Percentiles rank a stretch among this genome's conserved stretches.
Evolutionary conservation across 371 early-diverging fungal genomes (phyloP).

Genomic region (Lichtheimia hyalospora): DNA sequence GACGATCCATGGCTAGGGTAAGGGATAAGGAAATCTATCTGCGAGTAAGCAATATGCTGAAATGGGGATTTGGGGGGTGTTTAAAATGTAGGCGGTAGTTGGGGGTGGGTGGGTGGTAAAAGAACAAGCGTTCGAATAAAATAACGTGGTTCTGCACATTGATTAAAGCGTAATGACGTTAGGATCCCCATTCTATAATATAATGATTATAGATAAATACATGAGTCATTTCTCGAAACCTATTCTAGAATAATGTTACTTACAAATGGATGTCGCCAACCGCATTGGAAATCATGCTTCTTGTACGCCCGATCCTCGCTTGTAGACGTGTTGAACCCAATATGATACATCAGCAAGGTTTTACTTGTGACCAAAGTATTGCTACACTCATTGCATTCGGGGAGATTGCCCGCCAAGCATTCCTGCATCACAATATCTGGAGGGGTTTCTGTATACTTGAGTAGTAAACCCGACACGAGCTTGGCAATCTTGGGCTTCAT

Average conservation of each 20-base stretch:
- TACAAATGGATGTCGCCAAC: conserved; percentile 70
- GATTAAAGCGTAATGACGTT: conserved; percentile 24
- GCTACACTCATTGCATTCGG: conserved; percentile 41
- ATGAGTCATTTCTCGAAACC: not conserved
- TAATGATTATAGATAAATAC: not conserved
- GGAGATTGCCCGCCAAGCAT: conserved; percentile 53
- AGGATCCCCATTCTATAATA: conserved; percentile 27
- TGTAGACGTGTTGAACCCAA: conserved; percentile 65
- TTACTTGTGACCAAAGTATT: conserved; percentile 55
- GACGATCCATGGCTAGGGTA: too few species aligned
- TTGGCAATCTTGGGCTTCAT: conserved; percentile 51
- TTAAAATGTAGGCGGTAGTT: too few species aligned
- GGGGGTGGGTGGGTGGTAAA: too few species aligned
- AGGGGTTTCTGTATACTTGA: conserved; percentile 39
- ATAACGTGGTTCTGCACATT: too few species aligned
- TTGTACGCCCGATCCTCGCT: conserved; percentile 55
- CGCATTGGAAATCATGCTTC: conserved; percentile 63
- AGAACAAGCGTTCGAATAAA: too few species aligned
- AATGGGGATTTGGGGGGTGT: not conserved
- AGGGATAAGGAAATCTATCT: conserved; percentile 1
- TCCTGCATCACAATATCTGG: conserved; percentile 62
- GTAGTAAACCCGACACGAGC: conserved; percentile 41
- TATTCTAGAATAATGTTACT: conserved; percentile 19
- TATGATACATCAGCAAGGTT: conserved; percentile 57
- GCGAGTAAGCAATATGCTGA: not conserved